Evolutionary conservation across 129 eudicot genomes (phyloP).

Genomic region (Sambucus nigra): DNA sequence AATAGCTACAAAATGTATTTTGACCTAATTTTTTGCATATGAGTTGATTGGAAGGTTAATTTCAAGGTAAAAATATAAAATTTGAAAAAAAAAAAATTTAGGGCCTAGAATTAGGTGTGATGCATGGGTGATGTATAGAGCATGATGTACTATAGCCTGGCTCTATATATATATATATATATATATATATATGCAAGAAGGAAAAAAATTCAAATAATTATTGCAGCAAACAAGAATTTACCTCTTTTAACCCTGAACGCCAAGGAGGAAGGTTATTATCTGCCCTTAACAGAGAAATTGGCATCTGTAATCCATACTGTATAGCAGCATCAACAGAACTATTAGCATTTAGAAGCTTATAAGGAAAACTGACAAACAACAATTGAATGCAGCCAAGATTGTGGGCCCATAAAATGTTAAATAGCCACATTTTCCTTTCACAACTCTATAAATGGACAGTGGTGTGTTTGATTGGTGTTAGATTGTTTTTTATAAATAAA

Average conservation of each 20-base stretch:
- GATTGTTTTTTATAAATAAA: too few relatives aligned
- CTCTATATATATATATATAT: too few relatives aligned
- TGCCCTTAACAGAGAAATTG: slow-evolving; percentile 73
- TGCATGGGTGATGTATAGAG: too few relatives aligned
- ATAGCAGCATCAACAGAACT: slow-evolving; percentile 5
- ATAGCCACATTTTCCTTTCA: not conserved
- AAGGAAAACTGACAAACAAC: not conserved
- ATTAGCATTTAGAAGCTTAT: not conserved
- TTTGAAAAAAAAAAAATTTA: too few relatives aligned
- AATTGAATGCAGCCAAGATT: not conserved
- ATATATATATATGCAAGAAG: too few relatives aligned
- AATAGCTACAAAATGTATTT: too few relatives aligned
- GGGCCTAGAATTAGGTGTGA: too few relatives aligned
- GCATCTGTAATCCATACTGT: slow-evolving; percentile 86
- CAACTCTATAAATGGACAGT: not conserved
- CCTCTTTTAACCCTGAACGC: slow-evolving; percentile 86
- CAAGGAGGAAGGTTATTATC: slow-evolving; percentile 99
- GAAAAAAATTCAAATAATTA: not conserved
- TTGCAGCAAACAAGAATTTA: slow-evolving; percentile 12
- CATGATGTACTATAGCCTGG: too few relatives aligned
- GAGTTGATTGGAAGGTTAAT: too few relatives aligned
- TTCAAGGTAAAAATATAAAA: too few relatives aligned
- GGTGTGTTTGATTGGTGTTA: too few relatives aligned
- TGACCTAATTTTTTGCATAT: too few relatives aligned
- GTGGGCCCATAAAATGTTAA: not conserved